These are phyloP conservation scores for Earliella scabrosa DNA, from an alignment of 1,284 basidiomycete species.

Conservation along the genomic window DNA sequence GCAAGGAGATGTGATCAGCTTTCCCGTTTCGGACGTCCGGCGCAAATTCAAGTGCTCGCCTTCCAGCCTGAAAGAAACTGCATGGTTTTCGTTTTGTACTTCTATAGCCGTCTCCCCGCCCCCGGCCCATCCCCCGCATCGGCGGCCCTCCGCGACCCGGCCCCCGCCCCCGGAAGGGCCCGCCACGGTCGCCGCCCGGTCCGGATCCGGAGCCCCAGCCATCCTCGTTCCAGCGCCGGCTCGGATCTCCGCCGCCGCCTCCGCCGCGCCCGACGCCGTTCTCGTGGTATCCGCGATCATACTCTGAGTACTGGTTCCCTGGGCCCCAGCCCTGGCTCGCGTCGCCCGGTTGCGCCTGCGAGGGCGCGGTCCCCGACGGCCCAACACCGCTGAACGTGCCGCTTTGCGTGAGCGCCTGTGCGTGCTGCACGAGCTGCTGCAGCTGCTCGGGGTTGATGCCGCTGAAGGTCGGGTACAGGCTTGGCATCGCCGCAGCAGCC, in stretches of 20 bases:
- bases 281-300: conserved; percentile 42
- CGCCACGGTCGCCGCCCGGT: neutral
- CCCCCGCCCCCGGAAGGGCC: conserved; percentile 36
- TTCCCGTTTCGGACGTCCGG: conserved; percentile 42
- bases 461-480: conserved; percentile 29
- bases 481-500: conserved; percentile 20
- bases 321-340: conserved; percentile 31
- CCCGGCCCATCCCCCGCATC: conserved; percentile 52
- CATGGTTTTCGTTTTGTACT: conserved; percentile 82
- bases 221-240: conserved; percentile 48
- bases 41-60: conserved; percentile 68
- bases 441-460: conserved; percentile 61
- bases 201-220: conserved; percentile 27
- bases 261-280: conserved; percentile 35
- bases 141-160: conserved; percentile 40
- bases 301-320: conserved; percentile 37
- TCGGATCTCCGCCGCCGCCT: conserved; percentile 30
- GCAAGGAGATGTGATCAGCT: conserved; percentile 49
- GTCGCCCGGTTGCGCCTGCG: conserved; percentile 15
- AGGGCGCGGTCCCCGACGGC: conserved; percentile 21
- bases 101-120: conserved; percentile 63
- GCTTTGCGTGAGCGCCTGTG: conserved; percentile 39
- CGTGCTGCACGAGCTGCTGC: conserved; percentile 64
- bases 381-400: conserved; percentile 24
- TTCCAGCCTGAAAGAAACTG: conserved; percentile 87